These are phyloP conservation scores for Oryza punctata DNA, from an alignment of 176 grass and related monocot genomes.

Conservation along the genomic window DNA sequence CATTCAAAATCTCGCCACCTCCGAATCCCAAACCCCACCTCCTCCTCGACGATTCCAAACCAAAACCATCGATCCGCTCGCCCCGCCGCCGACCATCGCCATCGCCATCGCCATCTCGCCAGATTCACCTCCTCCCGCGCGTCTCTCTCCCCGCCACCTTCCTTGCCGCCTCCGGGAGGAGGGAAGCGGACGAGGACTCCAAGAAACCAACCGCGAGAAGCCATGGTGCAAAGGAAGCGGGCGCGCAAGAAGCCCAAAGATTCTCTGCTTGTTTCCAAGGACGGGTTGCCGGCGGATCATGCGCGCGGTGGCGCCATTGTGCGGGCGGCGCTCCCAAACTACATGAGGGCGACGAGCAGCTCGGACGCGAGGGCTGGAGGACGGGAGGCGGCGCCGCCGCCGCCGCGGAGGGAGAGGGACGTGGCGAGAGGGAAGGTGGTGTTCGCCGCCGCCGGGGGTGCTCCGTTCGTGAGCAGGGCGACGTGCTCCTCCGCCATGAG, in stretches of 20 bases:
- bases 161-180: not conserved
- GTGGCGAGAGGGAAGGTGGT: constrained; percentile 36
- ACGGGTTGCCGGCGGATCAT: not conserved
- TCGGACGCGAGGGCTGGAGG: constrained; percentile 61
- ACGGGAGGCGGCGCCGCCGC: constrained; percentile 21
- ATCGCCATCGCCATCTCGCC: constrained; percentile 4
- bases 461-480: constrained; percentile 43
- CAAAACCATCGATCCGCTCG: not conserved
- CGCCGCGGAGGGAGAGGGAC: constrained; percentile 31
- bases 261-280: not conserved
- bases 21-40: not conserved
- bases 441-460: constrained; percentile 19
- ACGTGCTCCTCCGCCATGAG: constrained; percentile 76
- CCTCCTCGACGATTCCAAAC: no score
- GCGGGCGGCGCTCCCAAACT: constrained; percentile 48
- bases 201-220: not conserved
- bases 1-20: constrained; percentile 41
- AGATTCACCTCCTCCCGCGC: constrained; percentile 21
- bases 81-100: constrained; percentile 15
- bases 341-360: constrained; percentile 74
- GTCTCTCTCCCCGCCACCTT: not conserved
- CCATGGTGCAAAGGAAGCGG: constrained; percentile 79
- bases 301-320: not conserved
- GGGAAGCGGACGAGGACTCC: not conserved
- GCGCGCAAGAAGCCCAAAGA: constrained; percentile 46